These are phyloP conservation scores for Echinochloa phyllopogon DNA, from an alignment of 176 grass and related monocot genomes.

Conservation along the genomic window DNA sequence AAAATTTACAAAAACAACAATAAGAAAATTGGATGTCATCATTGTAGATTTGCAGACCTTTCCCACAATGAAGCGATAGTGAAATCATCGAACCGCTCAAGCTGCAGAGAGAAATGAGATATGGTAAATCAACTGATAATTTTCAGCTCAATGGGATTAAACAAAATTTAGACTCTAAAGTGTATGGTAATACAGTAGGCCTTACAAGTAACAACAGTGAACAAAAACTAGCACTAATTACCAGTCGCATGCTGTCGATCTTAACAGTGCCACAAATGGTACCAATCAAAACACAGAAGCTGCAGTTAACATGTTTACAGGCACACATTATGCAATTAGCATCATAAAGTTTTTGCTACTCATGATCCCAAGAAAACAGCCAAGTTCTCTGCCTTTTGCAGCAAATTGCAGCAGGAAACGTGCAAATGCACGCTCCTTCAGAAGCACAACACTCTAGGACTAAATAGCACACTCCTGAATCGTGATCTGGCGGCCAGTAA, in stretches of 20 bases:
- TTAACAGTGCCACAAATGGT: neutral
- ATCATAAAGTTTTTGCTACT: neutral
- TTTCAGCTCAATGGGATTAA: neutral
- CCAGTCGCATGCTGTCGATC: neutral
- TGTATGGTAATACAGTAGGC: neutral
- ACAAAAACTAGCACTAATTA: neutral
- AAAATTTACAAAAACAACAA: neutral
- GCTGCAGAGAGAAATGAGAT: constrained; percentile 47
- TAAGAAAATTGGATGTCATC: constrained; percentile 1
- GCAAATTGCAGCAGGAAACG: neutral
- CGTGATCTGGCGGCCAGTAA: neutral
- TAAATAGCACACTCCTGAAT: neutral
- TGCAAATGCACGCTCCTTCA: constrained; percentile 28
- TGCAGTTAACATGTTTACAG: constrained; percentile 10
- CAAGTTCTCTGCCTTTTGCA: neutral
- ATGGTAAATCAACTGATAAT: constrained; percentile 6
- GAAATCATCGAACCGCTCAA: constrained; percentile 89
- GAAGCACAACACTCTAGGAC: neutral
- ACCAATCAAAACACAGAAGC: neutral
- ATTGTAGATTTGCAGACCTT: constrained; percentile 50
- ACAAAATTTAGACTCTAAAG: neutral
- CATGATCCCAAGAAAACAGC: neutral
- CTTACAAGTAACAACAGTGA: neutral
- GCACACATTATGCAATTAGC: neutral
- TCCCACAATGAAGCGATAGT: constrained; percentile 98